These are phyloP conservation scores for Fraxinus quadrangulata DNA, from an alignment of 257 asterid species.

Conservation along the genomic window DNA sequence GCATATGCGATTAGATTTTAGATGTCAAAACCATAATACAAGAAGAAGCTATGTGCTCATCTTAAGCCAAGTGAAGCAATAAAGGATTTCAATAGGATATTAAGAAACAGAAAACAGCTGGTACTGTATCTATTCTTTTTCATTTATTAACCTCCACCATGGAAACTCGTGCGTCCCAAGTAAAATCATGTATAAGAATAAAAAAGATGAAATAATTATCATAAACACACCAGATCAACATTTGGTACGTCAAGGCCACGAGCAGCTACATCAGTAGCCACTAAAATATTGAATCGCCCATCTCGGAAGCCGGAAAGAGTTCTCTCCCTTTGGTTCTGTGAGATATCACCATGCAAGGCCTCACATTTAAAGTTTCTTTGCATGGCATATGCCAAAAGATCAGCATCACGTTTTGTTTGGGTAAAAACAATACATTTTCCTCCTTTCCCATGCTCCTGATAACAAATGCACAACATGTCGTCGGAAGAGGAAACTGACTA, in stretches of 20 bases:
- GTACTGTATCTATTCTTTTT: slow-evolving; percentile 11
- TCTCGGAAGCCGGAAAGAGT: slow-evolving; percentile 80
- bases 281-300: slow-evolving; percentile 68
- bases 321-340: slow-evolving; percentile 90
- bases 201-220: slow-evolving; percentile 27
- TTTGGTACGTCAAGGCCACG: slow-evolving; percentile 99
- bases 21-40: background rate
- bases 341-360: slow-evolving; percentile 91
- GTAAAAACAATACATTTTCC: slow-evolving; percentile 94
- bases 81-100: background rate
- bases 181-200: slow-evolving; percentile 6
- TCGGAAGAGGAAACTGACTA: slow-evolving; percentile 4
- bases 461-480: slow-evolving; percentile 14
- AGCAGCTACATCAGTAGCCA: slow-evolving; percentile 98
- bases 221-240: slow-evolving; percentile 72
- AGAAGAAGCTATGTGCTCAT: background rate
- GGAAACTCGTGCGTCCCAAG: background rate
- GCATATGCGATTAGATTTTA: background rate
- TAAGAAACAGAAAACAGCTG: slow-evolving; percentile 4
- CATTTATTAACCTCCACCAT: background rate
- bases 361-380: slow-evolving; percentile 68
- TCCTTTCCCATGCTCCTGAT: slow-evolving; percentile 90
- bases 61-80: background rate
- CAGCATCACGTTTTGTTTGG: slow-evolving; percentile 98
- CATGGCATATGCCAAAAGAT: slow-evolving; percentile 71